phyloP scores from a whole-genome alignment of 805 yeast genomes.

The Henningerozyma blattae region DNA sequence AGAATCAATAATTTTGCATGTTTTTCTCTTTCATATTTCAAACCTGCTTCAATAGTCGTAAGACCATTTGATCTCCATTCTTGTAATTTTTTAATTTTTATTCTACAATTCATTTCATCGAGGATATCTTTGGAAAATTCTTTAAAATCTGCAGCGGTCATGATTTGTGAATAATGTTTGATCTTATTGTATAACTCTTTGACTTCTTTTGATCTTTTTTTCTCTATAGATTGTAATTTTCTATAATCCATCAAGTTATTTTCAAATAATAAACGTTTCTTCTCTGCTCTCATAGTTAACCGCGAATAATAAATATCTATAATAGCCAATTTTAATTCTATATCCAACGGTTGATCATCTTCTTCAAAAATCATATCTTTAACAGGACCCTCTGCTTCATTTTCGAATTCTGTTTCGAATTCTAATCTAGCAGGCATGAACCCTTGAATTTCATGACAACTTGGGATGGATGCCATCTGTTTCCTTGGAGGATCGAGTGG shows the following conservation, averaged over 20 bases:
- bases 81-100: conserved; percentile 79
- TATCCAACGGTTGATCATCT: conserved; percentile 79
- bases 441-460: conserved; percentile 95
- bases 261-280: conserved; percentile 69
- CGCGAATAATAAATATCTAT: conserved; percentile 84
- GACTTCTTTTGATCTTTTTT: conserved; percentile 79
- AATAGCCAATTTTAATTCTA: conserved; percentile 78
- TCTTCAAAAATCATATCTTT: conserved; percentile 95
- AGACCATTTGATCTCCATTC: conserved; percentile 90
- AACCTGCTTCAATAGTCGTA: conserved; percentile 70
- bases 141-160: conserved; percentile 74
- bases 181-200: conserved; percentile 66
- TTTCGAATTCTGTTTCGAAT: conserved; percentile 92
- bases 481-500: conserved; percentile 82
- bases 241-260: conserved; percentile 78
- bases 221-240: conserved; percentile 68
- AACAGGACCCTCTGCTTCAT: conserved; percentile 88
- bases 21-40: conserved; percentile 81
- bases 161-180: conserved; percentile 69
- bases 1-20: conserved; percentile 49
- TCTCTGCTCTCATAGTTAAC: conserved; percentile 83
- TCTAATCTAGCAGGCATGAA: conserved; percentile 98
- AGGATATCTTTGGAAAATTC: conserved; percentile 61
- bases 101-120: conserved; percentile 66
- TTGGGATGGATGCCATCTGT: conserved; percentile 84